phyloP scores from a whole-genome alignment of 257 asterid species.

The Ilex asprella region DNA sequence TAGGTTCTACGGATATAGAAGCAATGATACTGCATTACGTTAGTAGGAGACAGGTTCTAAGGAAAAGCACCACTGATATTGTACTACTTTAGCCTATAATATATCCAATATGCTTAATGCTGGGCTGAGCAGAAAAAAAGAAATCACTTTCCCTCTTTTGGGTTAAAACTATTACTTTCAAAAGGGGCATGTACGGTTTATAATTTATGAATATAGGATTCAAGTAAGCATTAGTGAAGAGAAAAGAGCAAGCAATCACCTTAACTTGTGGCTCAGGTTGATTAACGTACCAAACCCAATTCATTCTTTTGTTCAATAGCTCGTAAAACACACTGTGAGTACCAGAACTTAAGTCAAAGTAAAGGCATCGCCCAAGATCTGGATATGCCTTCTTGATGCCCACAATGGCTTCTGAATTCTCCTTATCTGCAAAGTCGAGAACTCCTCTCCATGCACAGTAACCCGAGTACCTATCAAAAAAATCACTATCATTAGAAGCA shows the following conservation, averaged over 20 bases:
- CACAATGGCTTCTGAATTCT: slow-evolving; percentile 43
- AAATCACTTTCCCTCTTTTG: too few species aligned
- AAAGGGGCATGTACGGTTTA: too few species aligned
- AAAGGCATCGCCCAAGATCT: slow-evolving; percentile 72
- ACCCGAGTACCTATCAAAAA: slow-evolving; percentile 66
- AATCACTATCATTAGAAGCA: slow-evolving; percentile 9
- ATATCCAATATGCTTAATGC: too few species aligned
- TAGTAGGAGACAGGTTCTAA: too few species aligned
- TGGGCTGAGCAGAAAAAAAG: too few species aligned
- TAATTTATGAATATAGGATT: too few species aligned
- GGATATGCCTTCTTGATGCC: slow-evolving; percentile 62
- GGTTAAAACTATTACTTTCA: too few species aligned
- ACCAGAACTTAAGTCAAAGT: slow-evolving; percentile 56
- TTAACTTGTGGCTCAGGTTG: slow-evolving; percentile 67
- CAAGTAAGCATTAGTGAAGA: too few species aligned
- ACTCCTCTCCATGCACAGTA: slow-evolving; percentile 98
- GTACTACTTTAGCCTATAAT: too few species aligned
- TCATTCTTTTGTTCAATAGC: slow-evolving; percentile 54
- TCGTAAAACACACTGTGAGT: slow-evolving; percentile 65
- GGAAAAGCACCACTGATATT: too few species aligned
- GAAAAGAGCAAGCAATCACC: slow-evolving; percentile 33
- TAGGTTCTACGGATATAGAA: too few species aligned
- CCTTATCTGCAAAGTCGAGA: slow-evolving; percentile 47
- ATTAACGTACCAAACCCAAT: slow-evolving; percentile 93
- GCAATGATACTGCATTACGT: too few species aligned